Evolutionary conservation across 2,329 filamentous ascomycete species (phyloP), one percentile per base, ranked within the genome.

Genomic region (Elsinoe ampelina): DNA sequence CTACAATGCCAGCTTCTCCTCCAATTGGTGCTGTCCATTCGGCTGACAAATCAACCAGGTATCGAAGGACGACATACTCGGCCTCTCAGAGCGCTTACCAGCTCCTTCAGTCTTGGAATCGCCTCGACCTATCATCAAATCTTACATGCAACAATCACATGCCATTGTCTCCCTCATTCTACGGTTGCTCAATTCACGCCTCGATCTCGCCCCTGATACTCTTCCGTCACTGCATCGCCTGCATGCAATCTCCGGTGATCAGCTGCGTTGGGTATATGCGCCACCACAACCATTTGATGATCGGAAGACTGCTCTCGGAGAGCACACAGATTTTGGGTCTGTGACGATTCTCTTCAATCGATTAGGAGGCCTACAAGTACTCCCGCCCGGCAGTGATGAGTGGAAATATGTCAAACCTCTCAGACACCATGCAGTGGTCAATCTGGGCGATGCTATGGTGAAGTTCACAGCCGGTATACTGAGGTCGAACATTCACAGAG

Each of bases 271-370:
- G 63, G 71, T 79, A 30, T 74, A 72, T 62, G 72, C 74, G 1
- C 75, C 77, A 5, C 74, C 76, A 1, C 76, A 78, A 60, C 70
- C 72, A 2, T 42, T 39, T 15, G 67, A 73, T 34, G 72, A 76
- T 61, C 66, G 68, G 20, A 68, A 67, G 38, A 73, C 73, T 2
- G 72, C 74, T 1, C 62, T 79, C 19, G 76, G 76, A 19, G 76
- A 77, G 57, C 80, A 82, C 63, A 81, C 78, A 1, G 80, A 82
- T 61, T 81, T 81, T 60, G 79, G 78, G 45, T 76, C 71, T 54
- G 70, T 82, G 5, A 82, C 80, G 0, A 67, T 82, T 4, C 71
- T 82, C 1, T 80, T 81, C 66, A 82, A 81, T 65, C 72, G 77
- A 0, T 65, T 81, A 1, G 79, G 79, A 0, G 79, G 79, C 0